These are phyloP conservation scores for Chlamydomonas reinhardtii DNA, from an alignment of 163 green algal genomes.

Conservation along the genomic window DNA sequence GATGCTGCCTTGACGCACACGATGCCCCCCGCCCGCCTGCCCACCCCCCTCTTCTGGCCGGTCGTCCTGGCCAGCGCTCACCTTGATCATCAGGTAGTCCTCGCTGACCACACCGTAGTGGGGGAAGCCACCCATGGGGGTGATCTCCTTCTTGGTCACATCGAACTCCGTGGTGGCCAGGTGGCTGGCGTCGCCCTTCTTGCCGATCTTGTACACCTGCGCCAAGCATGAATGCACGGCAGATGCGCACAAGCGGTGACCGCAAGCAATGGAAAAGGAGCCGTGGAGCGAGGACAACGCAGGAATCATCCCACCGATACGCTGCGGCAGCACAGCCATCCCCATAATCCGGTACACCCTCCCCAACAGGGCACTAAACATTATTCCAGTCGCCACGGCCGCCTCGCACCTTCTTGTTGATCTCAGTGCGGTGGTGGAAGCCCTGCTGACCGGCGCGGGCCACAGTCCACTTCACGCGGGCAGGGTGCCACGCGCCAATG, in stretches of 20 bases:
- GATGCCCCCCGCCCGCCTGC: too few relatives aligned
- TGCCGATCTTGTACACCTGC: slow-evolving; percentile 86
- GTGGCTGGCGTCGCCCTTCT: slow-evolving; percentile 94
- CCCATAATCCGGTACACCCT: too few relatives aligned
- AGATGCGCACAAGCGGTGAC: too few relatives aligned
- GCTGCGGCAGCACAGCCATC: too few relatives aligned
- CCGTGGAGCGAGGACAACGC: too few relatives aligned
- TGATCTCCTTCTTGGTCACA: slow-evolving; percentile 98
- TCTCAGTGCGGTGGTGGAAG: slow-evolving; percentile 99
- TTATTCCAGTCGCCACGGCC: too few relatives aligned
- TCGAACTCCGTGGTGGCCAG: slow-evolving; percentile 96
- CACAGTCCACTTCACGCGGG: slow-evolving; percentile 97
- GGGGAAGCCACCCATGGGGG: slow-evolving; percentile 98
- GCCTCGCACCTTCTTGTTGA: slow-evolving; percentile 95
- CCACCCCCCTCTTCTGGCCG: too few relatives aligned
- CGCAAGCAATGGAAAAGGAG: too few relatives aligned
- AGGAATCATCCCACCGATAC: too few relatives aligned
- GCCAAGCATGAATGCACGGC: not conserved
- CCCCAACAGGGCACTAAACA: too few relatives aligned
- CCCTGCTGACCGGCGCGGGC: slow-evolving; percentile 96
- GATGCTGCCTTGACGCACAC: not conserved
- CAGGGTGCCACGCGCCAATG: slow-evolving; percentile 99
- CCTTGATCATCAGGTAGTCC: slow-evolving; percentile 99
- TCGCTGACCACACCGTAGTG: slow-evolving; percentile 98
- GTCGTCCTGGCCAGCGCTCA: slow-evolving; percentile 5